Base-by-base conservation (phyloP, 371 early-diverging fungal genomes). In the Coemansia sp. region DNA sequence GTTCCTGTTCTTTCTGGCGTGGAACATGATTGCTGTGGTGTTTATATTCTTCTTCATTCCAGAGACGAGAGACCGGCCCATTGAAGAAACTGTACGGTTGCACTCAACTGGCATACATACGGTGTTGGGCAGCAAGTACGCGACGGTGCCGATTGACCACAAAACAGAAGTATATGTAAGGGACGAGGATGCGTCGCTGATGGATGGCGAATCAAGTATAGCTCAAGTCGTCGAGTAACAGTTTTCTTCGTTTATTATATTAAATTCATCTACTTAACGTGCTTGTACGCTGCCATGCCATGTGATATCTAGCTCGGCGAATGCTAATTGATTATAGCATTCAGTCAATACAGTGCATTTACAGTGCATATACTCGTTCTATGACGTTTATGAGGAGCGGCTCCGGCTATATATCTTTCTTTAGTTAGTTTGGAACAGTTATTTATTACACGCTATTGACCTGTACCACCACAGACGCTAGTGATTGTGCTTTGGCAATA, bases 11-110 rank as follows among this genome's bases (percentile, higher is more conserved):
- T 93, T 82, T 62, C 66, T 87, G 63, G 72, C 84, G 21, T 78
- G 78, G 71, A 78, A 78, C 36, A 44, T 88, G 9, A 40, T 80
- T 12, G 84, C 83, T 13, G 77, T 78, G 11, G 40, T 84, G 15
- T 91, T 86, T 66, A 80, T 86, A 29, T 83, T 82, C 66, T 59
- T 86, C 73, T 86, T 86, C 58, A 83, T 95, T 5, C 90, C 91
- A 4, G 96, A 95, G 77, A 94, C 94, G 26, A 85, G 85, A 73
- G 89, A 87, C 57, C 82, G 85, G 26, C 81, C 87, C 5, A 71
- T 78, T 36, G 79, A 78, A 13, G 68, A 77, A n/a, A 75, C 76
- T 2, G 79, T 78, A 7, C 29, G 64, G 5, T 54, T 71, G 32
- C 79, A 78, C 36, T 78, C 79, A 17, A 67, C 68, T n/a, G 79